Base-by-base conservation (phyloP, 2,329 filamentous ascomycete species). In the Colletotrichum cereale region DNA sequence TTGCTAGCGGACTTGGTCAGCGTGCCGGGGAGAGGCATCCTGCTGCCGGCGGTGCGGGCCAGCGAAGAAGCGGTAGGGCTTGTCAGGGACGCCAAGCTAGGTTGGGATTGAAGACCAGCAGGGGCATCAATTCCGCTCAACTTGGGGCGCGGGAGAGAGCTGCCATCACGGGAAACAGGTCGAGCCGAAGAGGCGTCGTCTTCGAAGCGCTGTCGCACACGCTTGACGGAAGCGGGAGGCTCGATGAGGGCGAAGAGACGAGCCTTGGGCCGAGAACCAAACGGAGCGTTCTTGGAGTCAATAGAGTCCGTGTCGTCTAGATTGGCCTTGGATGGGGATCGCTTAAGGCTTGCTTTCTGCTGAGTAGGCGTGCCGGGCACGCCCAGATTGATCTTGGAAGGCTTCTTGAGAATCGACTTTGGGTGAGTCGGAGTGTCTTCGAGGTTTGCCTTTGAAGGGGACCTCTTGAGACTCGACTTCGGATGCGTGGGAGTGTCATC, bases 51-150 rank as follows among this genome's bases (percentile, higher is more conserved):
- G 57, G 87, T 82, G 53, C 91, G 90, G 42, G 90, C 89, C 62
- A 93, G 80, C 1, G 93, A 94, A 10, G 93, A 85, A 79, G 94
- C 94, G 11, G 93, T 96, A 0, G 95, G 94, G 7, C 93, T 97
- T 80, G 91, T 88, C 38, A 96, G 84, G 71, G 85, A 90, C 73
- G 85, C 84, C 71, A 85, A 81, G 73, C 87, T 85, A 11, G 86
- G 82, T 66, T 86, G 83, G 0, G 86, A 81, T 34, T 84, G 85
- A 29, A 86, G 77, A 21, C 78, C 76, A 50, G 71, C 75, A 60
- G 75, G 34, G 42, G 77, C 74, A 73, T 85, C 76, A 80, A 82
- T 77, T 80, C 82, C 74, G 75, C 80, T 80, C 76, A 82, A 81
- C 75, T 86, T 86, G 55, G 87, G 84, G 34, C 83, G 82, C 56